Percentiles rank a stretch among this genome's conserved stretches.
phyloP scores from a whole-genome alignment of 2,329 filamentous ascomycete species.

The Paracoccidioides lutzii region DNA sequence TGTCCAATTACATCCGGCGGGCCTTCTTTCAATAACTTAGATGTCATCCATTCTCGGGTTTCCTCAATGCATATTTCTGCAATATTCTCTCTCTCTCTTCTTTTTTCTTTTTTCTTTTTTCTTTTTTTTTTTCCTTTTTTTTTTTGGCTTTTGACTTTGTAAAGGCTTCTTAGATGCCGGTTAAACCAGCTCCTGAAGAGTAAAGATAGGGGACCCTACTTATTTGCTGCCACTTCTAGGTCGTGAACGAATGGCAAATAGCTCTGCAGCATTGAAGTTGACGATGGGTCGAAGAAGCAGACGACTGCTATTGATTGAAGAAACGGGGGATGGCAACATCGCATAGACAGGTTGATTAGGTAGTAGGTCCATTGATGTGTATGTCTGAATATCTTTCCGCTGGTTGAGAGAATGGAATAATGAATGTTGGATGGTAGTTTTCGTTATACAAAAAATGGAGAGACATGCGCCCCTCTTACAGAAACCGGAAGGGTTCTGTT shows the following conservation, averaged over 20 bases:
- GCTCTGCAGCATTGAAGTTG: slow-evolving; percentile 12
- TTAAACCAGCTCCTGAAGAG: background rate
- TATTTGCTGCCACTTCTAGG: slow-evolving; percentile 18
- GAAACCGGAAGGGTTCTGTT: too few species aligned
- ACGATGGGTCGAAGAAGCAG: slow-evolving; percentile 15
- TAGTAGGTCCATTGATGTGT: background rate
- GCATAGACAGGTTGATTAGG: background rate
- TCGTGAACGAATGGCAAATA: slow-evolving; percentile 14
- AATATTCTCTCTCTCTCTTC: too few species aligned
- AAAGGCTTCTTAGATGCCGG: background rate
- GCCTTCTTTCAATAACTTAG: slow-evolving; percentile 13
- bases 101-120: too few species aligned
- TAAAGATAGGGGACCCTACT: background rate
- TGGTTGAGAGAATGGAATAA: background rate
- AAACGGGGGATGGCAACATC: background rate
- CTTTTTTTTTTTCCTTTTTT: too few species aligned
- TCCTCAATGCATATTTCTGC: slow-evolving; percentile 1
- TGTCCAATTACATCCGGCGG: slow-evolving; percentile 12
- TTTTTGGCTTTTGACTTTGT: too few species aligned
- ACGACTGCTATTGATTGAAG: slow-evolving; percentile 3
- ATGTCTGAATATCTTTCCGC: background rate
- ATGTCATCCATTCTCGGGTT: slow-evolving; percentile 16
- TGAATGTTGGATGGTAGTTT: too few species aligned
- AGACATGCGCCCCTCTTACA: too few species aligned
- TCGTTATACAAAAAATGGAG: too few species aligned